Base-by-base conservation (phyloP, 768 basidiomycete species). In the Roridomyces roridus region DNA sequence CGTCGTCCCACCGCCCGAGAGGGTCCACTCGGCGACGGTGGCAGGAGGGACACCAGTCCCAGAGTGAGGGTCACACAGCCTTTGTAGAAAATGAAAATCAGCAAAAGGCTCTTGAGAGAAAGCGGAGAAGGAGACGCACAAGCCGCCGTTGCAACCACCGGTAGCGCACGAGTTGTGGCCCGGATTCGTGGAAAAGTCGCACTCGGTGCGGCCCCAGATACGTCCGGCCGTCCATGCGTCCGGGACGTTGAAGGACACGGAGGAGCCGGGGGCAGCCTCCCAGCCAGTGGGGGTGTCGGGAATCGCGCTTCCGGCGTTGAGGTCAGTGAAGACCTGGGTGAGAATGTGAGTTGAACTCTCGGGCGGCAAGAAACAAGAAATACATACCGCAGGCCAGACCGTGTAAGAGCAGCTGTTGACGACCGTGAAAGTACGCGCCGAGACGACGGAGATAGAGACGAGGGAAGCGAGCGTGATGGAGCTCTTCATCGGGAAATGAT, bases 171-270 rank as follows among this genome's bases (percentile, higher is more conserved):
- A 74, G 50, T 69, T 76, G 26, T 66, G 76, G 26, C 49, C 42
- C 21, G 65, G 67, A 55, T 68, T 65, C 42, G 41, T 65, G 52
- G 66, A 72, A 65, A 81, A 81, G 65, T 81, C 68, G 54, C 81
- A 81, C 55, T 79, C 55, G 24, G 76, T 76, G 20, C 77, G 77
- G 51, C 65, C 78, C 83, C 81, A 84, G 51, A 84, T 80, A 35
- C 82, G 73, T 5, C 80, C 82, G 75, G 57, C 67, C 4, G 68
- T 74, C 82, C 82, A 84, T 60, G 74, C 70, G 56, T 79, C 74
- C 6, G 80, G 82, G 25, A 84, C 78, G 20, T 58, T 51, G 67
- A 78, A 73, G n/a, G 66, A 65, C 14, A 71, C 68, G 9, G 65
- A 44, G 21, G 68, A 57, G n/a, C 61, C 66, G 0, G 74, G 46